Evolutionary conservation across 148 eudicot species (phyloP), one percentile per base, ranked within the genome.

Genomic region (Diospyros kaki): DNA sequence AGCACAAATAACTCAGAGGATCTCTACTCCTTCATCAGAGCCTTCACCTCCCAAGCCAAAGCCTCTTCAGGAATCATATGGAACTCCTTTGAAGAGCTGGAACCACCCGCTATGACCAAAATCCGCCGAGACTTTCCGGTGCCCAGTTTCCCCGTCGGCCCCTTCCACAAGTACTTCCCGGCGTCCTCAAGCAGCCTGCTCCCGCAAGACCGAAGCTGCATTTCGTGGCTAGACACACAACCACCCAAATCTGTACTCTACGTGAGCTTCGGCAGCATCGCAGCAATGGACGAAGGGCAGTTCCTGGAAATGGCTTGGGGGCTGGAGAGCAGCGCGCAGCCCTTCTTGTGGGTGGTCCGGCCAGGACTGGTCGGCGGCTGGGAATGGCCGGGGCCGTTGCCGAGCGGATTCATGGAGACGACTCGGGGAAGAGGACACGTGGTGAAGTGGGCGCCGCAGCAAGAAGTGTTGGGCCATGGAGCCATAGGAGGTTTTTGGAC

Each of bases 301-400:
- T 88, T 90, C 40, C 3, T 60, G 3, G 87, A 88, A 56, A 71
- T 86, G 11, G 87, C 90, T 4, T 79, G 78, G 81, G 95, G 86
- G 2, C 18, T 88, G 28, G 86, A 81, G 38, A 63, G 83, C 17
- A 84, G 92, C 73, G 65, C n/a, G 44, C 87, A 77, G 28, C 92
- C 88, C 0, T 90, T 88, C 74, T 53, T 90, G 59, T 90, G 90
- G 95, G 92, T 86, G 51, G 75, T 90, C 52, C 79, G 95, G 13
- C 81, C 90, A 0, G 81, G 81, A 3, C 14, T 79, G 44, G 71
- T 83, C 39, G 69, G 66, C 6, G 79, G 79, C 39, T 67, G 78
- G 1, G 71, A 79, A 52, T 68, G 79, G 77, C 69, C 78, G 6
- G 86, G 80, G 15, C 18, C 44, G 9, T 59, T 90, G 58, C 89